Evolutionary conservation across 441 rosid species (phyloP).

Genomic region (Gossypium lobatum): DNA sequence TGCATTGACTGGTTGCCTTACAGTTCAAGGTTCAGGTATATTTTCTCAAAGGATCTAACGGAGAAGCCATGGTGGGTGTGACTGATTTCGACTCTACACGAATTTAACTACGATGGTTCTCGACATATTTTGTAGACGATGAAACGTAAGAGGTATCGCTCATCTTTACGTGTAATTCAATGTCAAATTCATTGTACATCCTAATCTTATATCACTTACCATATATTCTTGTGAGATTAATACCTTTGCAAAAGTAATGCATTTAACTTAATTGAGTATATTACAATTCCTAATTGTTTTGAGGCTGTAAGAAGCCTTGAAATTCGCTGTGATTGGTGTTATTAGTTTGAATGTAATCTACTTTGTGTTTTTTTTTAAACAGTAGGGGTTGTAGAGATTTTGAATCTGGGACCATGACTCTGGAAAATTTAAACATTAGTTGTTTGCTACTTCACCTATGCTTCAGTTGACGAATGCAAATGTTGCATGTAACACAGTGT

Average conservation of each 20-base stretch:
- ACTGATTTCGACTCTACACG: background rate
- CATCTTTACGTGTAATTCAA: background rate
- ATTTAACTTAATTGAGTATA: too few species aligned
- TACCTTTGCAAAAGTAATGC: background rate
- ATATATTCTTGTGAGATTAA: background rate
- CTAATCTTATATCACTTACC: constrained; percentile 6
- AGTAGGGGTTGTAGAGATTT: too few species aligned
- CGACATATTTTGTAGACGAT: background rate
- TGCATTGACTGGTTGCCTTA: constrained; percentile 71
- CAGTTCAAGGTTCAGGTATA: constrained; percentile 62
- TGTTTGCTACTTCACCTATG: too few species aligned
- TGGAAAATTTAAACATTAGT: too few species aligned
- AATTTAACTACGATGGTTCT: background rate
- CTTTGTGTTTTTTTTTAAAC: background rate
- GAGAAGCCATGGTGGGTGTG: constrained; percentile 61
- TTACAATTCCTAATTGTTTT: too few species aligned
- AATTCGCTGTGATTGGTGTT: background rate
- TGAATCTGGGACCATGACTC: too few species aligned
- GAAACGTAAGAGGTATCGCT: background rate
- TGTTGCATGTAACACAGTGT: too few species aligned
- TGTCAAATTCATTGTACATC: constrained; percentile 17
- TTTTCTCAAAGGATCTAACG: constrained; percentile 59
- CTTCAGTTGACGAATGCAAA: too few species aligned
- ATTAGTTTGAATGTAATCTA: background rate
- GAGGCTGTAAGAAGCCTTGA: background rate